Conservation (phyloP, 257 asterid genomes). For the Anisodus tanguticus region DNA sequence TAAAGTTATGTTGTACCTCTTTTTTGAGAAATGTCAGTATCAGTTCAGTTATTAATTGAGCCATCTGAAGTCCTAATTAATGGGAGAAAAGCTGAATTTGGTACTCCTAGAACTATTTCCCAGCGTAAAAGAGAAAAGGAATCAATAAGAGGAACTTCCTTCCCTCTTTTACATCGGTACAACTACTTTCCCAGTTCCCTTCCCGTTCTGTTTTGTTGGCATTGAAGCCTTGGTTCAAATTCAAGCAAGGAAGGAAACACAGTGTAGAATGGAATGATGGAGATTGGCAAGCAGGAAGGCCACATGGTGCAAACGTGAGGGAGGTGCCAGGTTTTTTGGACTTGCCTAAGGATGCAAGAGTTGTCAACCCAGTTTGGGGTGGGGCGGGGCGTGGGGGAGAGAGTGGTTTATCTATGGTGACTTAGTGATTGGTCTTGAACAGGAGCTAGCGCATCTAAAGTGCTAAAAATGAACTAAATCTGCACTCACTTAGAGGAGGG, state of each 20-base stretch:
- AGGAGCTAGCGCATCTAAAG: not conserved
- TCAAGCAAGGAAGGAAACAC: not conserved
- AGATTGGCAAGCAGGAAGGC: not conserved
- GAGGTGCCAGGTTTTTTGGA: not conserved
- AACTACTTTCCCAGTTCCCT: not conserved
- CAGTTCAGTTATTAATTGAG: not conserved
- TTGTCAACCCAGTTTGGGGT: not conserved
- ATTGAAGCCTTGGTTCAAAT: not conserved
- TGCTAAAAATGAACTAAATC: no score
- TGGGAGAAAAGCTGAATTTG: not conserved
- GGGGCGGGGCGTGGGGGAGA: not conserved
- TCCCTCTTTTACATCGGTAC: not conserved
- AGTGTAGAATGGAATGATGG: not conserved
- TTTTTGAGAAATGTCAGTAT: not conserved
- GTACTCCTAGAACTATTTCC: not conserved
- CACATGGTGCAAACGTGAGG: not conserved
- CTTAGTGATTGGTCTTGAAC: no score
- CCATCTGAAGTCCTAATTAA: not conserved
- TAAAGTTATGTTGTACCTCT: not conserved
- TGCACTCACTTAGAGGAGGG: no score
- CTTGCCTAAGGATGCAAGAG: not conserved
- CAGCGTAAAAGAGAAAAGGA: not conserved
- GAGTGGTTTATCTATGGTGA: no score
- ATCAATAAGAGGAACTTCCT: not conserved
- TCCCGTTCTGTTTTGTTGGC: not conserved